Conservation (phyloP, 2,329 filamentous ascomycete genomes). For the Monilinia aucupariae region DNA sequence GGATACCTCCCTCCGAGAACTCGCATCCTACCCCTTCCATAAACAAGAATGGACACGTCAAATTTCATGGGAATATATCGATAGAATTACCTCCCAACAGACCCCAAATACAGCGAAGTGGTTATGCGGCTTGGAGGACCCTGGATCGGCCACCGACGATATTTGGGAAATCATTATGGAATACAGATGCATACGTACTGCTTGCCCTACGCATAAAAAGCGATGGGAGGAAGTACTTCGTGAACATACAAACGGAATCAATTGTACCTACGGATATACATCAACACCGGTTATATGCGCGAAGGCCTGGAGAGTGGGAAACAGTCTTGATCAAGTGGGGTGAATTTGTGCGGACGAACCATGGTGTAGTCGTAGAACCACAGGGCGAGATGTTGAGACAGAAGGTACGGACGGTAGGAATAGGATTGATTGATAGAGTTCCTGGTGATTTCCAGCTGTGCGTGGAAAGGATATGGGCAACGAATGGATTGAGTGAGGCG, state of each 20-base stretch:
- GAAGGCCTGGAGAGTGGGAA: constrained; percentile 82
- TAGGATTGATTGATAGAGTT: constrained; percentile 83
- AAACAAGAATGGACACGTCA: constrained; percentile 53
- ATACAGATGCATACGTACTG: constrained; percentile 83
- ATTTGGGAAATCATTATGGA: constrained; percentile 83
- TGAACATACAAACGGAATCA: constrained; percentile 93
- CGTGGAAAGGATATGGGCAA: constrained; percentile 85
- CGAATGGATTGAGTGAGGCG: constrained; percentile 48
- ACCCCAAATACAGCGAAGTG: constrained; percentile 70
- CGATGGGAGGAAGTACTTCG: constrained; percentile 85
- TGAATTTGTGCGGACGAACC: constrained; percentile 92
- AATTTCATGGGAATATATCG: constrained; percentile 85
- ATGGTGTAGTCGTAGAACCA: constrained; percentile 86
- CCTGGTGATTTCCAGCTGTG: constrained; percentile 84
- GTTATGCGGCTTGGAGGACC: constrained; percentile 89
- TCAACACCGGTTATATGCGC: constrained; percentile 81
- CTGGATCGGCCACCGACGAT: constrained; percentile 68
- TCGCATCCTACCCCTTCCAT: constrained; percentile 28
- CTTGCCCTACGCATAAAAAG: constrained; percentile 84
- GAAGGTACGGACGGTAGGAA: constrained; percentile 77
- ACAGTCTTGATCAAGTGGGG: constrained; percentile 86
- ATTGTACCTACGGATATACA: constrained; percentile 93
- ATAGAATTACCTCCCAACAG: constrained; percentile 71
- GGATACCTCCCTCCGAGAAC: constrained; percentile 27
- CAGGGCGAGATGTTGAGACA: constrained; percentile 85